Base-by-base conservation (phyloP, 345 rosid species). In the Carallia pectinifolia region DNA sequence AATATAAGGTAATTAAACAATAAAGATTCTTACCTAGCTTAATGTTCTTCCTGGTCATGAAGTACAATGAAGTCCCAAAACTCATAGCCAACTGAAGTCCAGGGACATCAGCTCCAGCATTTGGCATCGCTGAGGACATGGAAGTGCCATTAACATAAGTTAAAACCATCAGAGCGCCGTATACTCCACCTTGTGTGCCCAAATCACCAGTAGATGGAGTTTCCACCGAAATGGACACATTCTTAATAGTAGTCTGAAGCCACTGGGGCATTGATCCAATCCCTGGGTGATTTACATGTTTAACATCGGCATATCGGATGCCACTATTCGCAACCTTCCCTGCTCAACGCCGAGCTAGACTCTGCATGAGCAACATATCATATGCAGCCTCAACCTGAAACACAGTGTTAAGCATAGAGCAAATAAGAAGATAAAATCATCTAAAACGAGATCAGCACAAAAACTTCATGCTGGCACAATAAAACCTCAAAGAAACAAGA, bases 361-460 rank as follows among this genome's bases (percentile, higher is more conserved):
- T 95, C 73, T 81, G 85, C 97, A 92, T 95, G 70, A 92, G 97
- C 81, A 95, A 59, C 99, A 90, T 90, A 71, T 92, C 97, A 81
- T 89, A 90, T 3, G 97, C 97, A 77, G 99, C 93, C 80, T 95
- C 97, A 29, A 83, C 97, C 97, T 95, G 77, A 63, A 76, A 73
- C n/a, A 65, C 39, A 68, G 76, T 39, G 29, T 23, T 2, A 79
- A 37, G 33, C 13, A 76, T 17, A 37, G 38, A 31, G 19, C 19
- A 48, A 31, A 30, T 52, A 18, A 62, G 58, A 66, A 53, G 30
- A 38, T 18, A 27, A 39, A 52, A 71, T 27, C 23, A 23, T 58
- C 5, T 7, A 37, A 52, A 65, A 5, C 17, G 29, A 54, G 4
- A 38, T 39, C 8, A 44, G 44, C 17, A 12, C 44, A 58, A 34